phyloP scores from a whole-genome alignment of 139 green algal genomes.

The Gonium pectorale region DNA sequence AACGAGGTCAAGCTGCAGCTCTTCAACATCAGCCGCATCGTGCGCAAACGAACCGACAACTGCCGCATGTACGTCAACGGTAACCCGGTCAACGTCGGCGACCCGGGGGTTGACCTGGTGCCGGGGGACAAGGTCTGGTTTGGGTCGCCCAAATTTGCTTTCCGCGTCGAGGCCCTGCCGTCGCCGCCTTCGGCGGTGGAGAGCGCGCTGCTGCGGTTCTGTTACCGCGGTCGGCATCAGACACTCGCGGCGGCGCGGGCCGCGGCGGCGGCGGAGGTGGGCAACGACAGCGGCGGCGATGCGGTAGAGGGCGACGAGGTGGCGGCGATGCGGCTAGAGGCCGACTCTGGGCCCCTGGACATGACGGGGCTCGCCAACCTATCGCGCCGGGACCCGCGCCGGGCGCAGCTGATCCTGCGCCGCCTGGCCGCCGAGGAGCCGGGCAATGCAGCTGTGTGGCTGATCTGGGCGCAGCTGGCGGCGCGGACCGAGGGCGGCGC shows the following conservation, averaged over 20 bases:
- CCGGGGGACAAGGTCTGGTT: slow-evolving; percentile 39
- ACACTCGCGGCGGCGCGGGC: slow-evolving; percentile 19
- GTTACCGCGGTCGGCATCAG: slow-evolving; percentile 2
- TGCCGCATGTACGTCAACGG: slow-evolving; percentile 29
- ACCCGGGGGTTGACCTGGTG: slow-evolving; percentile 13
- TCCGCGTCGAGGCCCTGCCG: slow-evolving; percentile 21
- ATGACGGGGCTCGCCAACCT: background rate
- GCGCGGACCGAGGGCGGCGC: slow-evolving; percentile 15
- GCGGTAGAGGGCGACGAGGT: background rate
- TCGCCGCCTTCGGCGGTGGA: background rate
- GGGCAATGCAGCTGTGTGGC: slow-evolving; percentile 43
- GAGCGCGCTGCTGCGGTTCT: slow-evolving; percentile 36
- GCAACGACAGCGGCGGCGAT: background rate
- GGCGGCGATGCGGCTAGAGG: background rate
- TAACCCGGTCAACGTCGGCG: slow-evolving; percentile 18
- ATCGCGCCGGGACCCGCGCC: background rate
- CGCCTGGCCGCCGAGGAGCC: slow-evolving; percentile 15
- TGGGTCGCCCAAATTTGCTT: background rate
- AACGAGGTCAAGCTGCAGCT: slow-evolving; percentile 29
- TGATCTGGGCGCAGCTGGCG: slow-evolving; percentile 74
- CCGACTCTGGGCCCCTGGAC: background rate
- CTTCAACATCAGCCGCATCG: slow-evolving; percentile 40
- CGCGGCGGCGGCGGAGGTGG: background rate
- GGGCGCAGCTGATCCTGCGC: slow-evolving; percentile 10
- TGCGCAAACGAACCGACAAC: background rate